Percentiles rank a stretch among this genome's conserved stretches.
Conservation (phyloP, 257 asterid genomes). For the Nicotiana otophora region DNA sequence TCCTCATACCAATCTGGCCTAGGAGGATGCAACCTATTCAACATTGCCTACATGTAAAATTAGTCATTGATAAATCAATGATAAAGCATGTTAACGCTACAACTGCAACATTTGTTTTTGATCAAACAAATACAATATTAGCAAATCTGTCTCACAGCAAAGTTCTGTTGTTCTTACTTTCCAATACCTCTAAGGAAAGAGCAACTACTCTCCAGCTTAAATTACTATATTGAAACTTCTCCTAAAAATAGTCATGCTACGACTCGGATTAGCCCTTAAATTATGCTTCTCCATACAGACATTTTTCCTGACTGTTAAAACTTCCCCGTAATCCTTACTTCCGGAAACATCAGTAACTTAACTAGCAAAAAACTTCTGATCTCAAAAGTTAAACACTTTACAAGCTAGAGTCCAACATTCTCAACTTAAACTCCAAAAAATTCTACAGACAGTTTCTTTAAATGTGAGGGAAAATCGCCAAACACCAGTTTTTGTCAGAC, state of each 20-base stretch:
- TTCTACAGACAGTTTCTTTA: not conserved
- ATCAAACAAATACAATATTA: not conserved
- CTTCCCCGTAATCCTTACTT: not conserved
- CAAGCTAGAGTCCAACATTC: not conserved
- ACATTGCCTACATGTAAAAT: slow-evolving; percentile 38
- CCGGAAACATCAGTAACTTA: not conserved
- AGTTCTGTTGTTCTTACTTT: not conserved
- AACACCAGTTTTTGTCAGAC: not conserved
- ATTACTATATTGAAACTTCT: not conserved
- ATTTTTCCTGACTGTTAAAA: not conserved
- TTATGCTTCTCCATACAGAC: not conserved
- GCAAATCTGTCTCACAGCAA: not conserved
- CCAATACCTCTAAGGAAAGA: not conserved
- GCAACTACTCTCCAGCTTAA: not conserved
- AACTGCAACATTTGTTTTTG: not conserved
- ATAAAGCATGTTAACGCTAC: not conserved
- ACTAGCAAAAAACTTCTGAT: not conserved
- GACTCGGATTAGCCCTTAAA: not conserved
- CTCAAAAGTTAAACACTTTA: not conserved
- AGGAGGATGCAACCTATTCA: slow-evolving; percentile 69
- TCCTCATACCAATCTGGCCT: slow-evolving; percentile 97
- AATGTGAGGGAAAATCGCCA: not conserved
- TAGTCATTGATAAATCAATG: not conserved
- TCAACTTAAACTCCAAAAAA: not conserved
- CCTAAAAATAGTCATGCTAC: not conserved